A percentile compares a stretch with the other conserved stretches of the same genome.
These are phyloP conservation scores for Solanum rostratum DNA, from an alignment of 257 asterid species.

Conservation along the genomic window DNA sequence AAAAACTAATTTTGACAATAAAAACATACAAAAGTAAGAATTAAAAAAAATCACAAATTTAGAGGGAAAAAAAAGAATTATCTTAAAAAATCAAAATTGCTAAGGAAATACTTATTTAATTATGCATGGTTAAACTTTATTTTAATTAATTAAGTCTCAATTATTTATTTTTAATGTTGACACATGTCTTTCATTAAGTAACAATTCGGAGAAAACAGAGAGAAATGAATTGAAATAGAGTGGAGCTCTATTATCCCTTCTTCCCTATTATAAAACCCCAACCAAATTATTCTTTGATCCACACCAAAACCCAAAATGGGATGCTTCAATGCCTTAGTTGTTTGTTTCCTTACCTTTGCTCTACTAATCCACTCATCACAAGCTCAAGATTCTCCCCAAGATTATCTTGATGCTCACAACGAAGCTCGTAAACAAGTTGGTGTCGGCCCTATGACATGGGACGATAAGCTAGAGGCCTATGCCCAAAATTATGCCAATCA, in stretches of 20 bases:
- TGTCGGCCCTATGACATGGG: conserved; percentile 33
- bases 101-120: too few relatives aligned
- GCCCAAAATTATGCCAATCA: conserved; percentile 30
- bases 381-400: conserved; percentile 27
- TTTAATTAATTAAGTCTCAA: too few relatives aligned
- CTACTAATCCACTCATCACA: background rate
- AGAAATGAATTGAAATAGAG: too few relatives aligned
- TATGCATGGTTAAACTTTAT: too few relatives aligned
- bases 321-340: background rate
- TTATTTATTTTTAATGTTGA: too few relatives aligned
- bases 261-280: background rate
- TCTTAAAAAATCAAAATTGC: too few relatives aligned
- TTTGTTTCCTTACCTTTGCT: background rate
- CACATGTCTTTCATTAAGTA: too few relatives aligned
- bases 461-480: conserved; percentile 19
- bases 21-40: too few relatives aligned
- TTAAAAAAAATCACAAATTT: too few relatives aligned
- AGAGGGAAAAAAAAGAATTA: too few relatives aligned
- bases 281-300: background rate
- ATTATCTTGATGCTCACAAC: conserved; percentile 32
- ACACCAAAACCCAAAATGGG: background rate
- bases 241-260: background rate
- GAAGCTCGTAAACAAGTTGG: conserved; percentile 26
- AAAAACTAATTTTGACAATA: too few relatives aligned
- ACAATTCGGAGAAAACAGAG: too few relatives aligned